A percentile compares a stretch with the other conserved stretches of the same genome.
phyloP scores from a whole-genome alignment of 2,329 filamentous ascomycete genomes.

The Epichloe sibirici region DNA sequence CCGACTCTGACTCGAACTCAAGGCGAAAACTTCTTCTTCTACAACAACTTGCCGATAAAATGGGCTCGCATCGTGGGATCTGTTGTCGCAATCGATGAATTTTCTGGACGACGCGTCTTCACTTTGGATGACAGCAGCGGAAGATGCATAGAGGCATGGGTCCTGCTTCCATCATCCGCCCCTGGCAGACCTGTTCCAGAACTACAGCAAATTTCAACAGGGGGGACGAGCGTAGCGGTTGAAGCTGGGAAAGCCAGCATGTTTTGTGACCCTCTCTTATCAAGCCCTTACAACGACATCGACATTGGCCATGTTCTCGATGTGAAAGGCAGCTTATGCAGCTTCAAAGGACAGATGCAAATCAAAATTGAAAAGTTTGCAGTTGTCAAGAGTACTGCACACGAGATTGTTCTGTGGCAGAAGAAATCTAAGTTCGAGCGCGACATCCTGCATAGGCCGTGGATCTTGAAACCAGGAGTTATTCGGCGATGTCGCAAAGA shows the following conservation, averaged over 20 bases:
- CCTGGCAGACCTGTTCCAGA: neutral
- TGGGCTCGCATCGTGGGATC: conserved; percentile 62
- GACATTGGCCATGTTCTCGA: conserved; percentile 44
- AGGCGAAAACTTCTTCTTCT: conserved; percentile 50
- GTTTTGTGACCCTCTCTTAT: neutral
- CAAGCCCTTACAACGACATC: conserved; percentile 19
- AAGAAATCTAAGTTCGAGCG: conserved; percentile 37
- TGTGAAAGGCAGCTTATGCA: conserved; percentile 39
- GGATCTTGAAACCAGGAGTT: conserved; percentile 38
- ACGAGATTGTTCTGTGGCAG: conserved; percentile 48
- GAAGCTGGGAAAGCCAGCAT: neutral
- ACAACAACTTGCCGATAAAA: conserved; percentile 62
- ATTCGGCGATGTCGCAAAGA: conserved; percentile 38
- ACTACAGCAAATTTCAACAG: neutral
- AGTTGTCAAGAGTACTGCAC: conserved; percentile 37
- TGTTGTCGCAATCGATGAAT: conserved; percentile 50
- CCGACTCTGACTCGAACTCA: neutral
- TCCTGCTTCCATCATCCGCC: conserved; percentile 5
- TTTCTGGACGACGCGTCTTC: conserved; percentile 32
- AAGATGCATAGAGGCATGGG: conserved; percentile 36
- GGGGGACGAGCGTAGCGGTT: neutral
- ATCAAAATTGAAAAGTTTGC: conserved; percentile 39
- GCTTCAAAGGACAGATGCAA: conserved; percentile 37
- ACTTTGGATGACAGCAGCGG: conserved; percentile 57
- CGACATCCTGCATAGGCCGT: conserved; percentile 38